Base-by-base conservation (phyloP, 148 eudicot species). In the Vaccinium vitisidaea region DNA sequence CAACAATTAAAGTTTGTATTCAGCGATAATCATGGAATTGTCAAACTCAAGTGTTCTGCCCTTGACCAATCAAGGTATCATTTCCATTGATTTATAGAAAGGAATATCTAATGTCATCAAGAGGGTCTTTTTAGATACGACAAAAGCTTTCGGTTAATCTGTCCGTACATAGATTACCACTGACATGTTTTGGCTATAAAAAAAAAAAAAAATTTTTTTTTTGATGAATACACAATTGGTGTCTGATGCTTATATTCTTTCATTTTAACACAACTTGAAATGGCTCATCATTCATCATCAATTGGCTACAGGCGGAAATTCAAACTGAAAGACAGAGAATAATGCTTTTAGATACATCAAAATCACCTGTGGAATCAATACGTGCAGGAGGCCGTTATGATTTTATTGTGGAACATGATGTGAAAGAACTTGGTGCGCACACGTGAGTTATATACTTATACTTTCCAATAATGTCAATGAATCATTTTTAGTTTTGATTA, bases 301-400 rank as follows among this genome's bases (percentile, higher is more conserved):
- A 83, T 61, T 89, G 77, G 85, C 73, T 88, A 76, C 94, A 97
- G 99, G 98, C 99, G 59, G 99, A 97, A 91, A 97, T 97, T 75
- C 99, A 97, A 92, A 97, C 99, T 14, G 99, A 97, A 88, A 94
- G 98, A 88, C 99, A 97, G 91, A 94, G 95, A 84, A 77, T 97
- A 89, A 83, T 93, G 84, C 94, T 97, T 82, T 89, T 95, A 86
- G 99, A 97, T 94, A 97, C 99, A 77, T 89, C 99, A 65, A 97
- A 97, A 89, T 86, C 99, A 75, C 99, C 99, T 46, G 96, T 97
- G 84, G 99, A 97, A 86, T 92, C 98, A 46, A 95, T 97, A 89
- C 93, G 99, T 50, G 96, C 99, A 77, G 98, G 96, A 77, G 99
- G 99, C 50, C 98, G 98, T 69, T 97, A 97, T 87, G 99, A 97